Percentiles rank a stretch among this genome's conserved stretches.
phyloP scores from a whole-genome alignment of 805 yeast genomes.

The Lipomyces lipofer region DNA sequence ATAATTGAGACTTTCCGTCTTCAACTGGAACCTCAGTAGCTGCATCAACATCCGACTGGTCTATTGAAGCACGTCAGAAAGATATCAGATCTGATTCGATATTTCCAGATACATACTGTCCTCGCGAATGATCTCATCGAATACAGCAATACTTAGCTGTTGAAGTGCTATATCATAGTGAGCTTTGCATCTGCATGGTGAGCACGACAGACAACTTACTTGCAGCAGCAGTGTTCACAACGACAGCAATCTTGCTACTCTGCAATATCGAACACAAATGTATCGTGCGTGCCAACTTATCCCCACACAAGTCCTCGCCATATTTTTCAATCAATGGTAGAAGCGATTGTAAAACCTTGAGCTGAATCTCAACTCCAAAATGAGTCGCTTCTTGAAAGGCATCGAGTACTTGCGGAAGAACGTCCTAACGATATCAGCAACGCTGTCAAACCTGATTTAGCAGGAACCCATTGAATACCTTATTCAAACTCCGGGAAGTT shows the following conservation, averaged over 20 bases:
- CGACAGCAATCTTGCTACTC: conserved; percentile 69
- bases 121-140: conserved; percentile 55
- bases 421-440: conserved; percentile 5
- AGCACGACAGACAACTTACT: conserved; percentile 39
- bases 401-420: conserved; percentile 55
- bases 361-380: conserved; percentile 76
- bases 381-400: conserved; percentile 73
- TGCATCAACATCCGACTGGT: conserved; percentile 3
- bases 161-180: conserved; percentile 54
- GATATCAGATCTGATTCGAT: too few relatives aligned
- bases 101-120: conserved; percentile 15
- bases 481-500: conserved; percentile 54
- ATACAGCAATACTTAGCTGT: conserved; percentile 75
- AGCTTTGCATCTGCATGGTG: too few relatives aligned
- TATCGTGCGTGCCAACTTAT: conserved; percentile 57
- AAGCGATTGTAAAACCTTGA: conserved; percentile 78
- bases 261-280: conserved; percentile 73
- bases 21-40: conserved; percentile 33
- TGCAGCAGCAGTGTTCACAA: conserved; percentile 88
- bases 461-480: conserved; percentile 35
- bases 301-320: conserved; percentile 54
- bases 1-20: conserved; percentile 29
- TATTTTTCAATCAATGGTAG: conserved; percentile 74
- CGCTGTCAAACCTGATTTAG: conserved; percentile 31
- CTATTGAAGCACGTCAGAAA: too few relatives aligned